phyloP scores from a whole-genome alignment of 129 eudicot genomes.

The Calendula officinalis region DNA sequence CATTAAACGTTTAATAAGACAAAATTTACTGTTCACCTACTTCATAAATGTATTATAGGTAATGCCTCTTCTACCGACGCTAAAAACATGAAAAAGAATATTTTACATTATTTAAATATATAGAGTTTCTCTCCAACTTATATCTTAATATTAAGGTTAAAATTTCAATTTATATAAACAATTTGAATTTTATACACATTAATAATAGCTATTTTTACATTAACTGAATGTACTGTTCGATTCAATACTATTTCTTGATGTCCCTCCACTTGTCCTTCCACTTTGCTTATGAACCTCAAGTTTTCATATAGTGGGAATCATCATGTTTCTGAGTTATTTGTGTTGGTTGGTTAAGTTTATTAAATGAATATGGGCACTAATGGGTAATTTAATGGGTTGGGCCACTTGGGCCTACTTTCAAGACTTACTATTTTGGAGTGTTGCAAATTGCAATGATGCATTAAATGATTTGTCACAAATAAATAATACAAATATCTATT shows the following conservation, averaged over 20 bases:
- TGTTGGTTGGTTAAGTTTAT: slow-evolving; percentile 19
- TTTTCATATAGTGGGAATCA: slow-evolving; percentile 23
- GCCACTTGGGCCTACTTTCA: slow-evolving; percentile 33
- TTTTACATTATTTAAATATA: no score
- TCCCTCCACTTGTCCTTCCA: slow-evolving; percentile 13
- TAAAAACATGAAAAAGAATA: background rate
- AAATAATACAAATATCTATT: background rate
- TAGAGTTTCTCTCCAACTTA: no score
- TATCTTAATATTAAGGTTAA: no score
- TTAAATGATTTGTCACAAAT: slow-evolving; percentile 7
- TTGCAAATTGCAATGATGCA: slow-evolving; percentile 9
- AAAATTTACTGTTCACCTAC: no score
- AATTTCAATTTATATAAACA: no score
- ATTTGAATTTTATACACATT: no score
- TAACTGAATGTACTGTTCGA: no score
- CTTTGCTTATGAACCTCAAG: slow-evolving; percentile 16
- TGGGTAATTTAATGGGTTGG: slow-evolving; percentile 30
- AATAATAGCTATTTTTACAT: no score
- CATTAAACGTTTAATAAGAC: no score
- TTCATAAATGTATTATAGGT: no score
- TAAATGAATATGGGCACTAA: slow-evolving; percentile 21
- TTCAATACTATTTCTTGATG: background rate
- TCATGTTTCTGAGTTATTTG: slow-evolving; percentile 18
- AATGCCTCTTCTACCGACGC: background rate
- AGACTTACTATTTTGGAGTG: slow-evolving; percentile 7